These are phyloP conservation scores for Ilyonectria sp. DNA, from an alignment of 2,329 filamentous ascomycete species.

Conservation along the genomic window DNA sequence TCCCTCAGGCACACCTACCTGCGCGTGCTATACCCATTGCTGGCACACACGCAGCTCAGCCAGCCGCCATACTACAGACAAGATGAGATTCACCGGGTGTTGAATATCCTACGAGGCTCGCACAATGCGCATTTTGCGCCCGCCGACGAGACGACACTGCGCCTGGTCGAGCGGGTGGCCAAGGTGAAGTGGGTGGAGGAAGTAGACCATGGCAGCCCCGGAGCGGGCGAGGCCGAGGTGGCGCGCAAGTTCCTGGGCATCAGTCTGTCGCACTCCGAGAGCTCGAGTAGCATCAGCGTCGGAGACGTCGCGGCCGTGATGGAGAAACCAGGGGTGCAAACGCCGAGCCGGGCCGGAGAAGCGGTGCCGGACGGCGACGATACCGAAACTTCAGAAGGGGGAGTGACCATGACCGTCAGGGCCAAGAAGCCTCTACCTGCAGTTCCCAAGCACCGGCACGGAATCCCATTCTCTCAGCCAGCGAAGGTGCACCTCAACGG, in stretches of 20 bases:
- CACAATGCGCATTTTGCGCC: slow-evolving; percentile 84
- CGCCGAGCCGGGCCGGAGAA: slow-evolving; percentile 73
- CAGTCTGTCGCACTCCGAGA: slow-evolving; percentile 75
- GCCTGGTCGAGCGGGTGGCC: slow-evolving; percentile 82
- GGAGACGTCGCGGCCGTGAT: slow-evolving; percentile 83
- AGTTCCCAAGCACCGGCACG: slow-evolving; percentile 71
- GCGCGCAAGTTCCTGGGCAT: slow-evolving; percentile 78
- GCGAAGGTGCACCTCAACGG: slow-evolving; percentile 50
- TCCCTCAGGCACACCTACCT: slow-evolving; percentile 93
- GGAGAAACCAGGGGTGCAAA: slow-evolving; percentile 87
- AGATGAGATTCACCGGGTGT: slow-evolving; percentile 83
- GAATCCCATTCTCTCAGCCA: slow-evolving; percentile 59
- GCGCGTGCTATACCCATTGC: slow-evolving; percentile 89
- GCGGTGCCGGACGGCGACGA: slow-evolving; percentile 45
- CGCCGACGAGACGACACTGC: slow-evolving; percentile 83
- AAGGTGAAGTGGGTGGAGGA: slow-evolving; percentile 78
- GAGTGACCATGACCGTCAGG: slow-evolving; percentile 46
- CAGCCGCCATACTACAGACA: slow-evolving; percentile 92
- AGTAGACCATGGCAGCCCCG: slow-evolving; percentile 45
- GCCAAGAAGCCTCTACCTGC: slow-evolving; percentile 66
- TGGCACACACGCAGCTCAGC: slow-evolving; percentile 92
- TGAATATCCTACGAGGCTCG: slow-evolving; percentile 77
- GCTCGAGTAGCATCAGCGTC: slow-evolving; percentile 82
- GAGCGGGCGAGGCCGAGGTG: slow-evolving; percentile 61
- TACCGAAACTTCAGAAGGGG: slow-evolving; percentile 40